Percentiles rank a stretch among this genome's conserved stretches.
phyloP scores from a whole-genome alignment of 1,284 basidiomycete species.

The Taiwanofungus camphoratus region DNA sequence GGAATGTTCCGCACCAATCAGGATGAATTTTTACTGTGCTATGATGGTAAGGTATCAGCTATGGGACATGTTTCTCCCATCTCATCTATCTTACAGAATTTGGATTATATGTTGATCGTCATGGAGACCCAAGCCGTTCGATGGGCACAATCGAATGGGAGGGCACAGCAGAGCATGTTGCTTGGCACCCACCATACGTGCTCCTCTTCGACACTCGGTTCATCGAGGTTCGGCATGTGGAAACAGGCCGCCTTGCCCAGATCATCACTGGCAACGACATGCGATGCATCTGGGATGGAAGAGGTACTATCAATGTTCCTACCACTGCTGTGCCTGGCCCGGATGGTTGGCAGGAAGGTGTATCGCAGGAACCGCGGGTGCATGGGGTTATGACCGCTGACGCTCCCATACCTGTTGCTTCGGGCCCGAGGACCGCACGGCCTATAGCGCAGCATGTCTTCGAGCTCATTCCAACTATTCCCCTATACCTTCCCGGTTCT shows the following conservation, averaged over 20 bases:
- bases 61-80: neutral
- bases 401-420: constrained; percentile 31
- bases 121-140: constrained; percentile 76
- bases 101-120: constrained; percentile 85
- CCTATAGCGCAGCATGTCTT: constrained; percentile 70
- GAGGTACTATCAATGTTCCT: constrained; percentile 43
- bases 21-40: constrained; percentile 90
- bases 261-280: constrained; percentile 83
- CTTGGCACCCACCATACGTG: constrained; percentile 85
- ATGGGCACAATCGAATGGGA: constrained; percentile 91
- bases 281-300: constrained; percentile 84
- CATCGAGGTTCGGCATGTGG: constrained; percentile 86
- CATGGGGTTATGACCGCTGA: constrained; percentile 69
- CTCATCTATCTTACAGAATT: constrained; percentile 62
- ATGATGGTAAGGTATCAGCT: constrained; percentile 59
- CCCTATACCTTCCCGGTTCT: constrained; percentile 56
- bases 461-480: constrained; percentile 74
- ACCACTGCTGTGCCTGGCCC: constrained; percentile 34
- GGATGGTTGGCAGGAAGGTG: constrained; percentile 37
- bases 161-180: constrained; percentile 82
- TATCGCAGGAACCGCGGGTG: constrained; percentile 65
- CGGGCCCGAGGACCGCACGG: constrained; percentile 27
- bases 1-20: constrained; percentile 90
- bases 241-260: constrained; percentile 83
- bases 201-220: constrained; percentile 89